These are phyloP conservation scores for Dictyostelium intermedium DNA, from an alignment of 78 protist genomes.

Conservation along the genomic window DNA sequence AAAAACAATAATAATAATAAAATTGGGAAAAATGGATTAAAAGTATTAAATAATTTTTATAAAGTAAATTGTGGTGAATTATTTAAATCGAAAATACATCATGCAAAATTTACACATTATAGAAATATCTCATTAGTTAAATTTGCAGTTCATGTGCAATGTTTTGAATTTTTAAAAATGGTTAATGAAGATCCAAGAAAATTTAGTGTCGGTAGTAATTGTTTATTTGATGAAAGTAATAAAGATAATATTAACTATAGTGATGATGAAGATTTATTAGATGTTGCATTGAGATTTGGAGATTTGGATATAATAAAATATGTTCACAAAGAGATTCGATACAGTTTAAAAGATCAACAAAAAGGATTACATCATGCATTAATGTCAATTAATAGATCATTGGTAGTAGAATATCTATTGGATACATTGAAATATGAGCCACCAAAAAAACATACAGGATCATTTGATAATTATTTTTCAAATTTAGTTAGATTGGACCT, in stretches of 20 bases:
- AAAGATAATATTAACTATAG: neutral
- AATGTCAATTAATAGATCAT: neutral
- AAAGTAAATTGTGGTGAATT: no score
- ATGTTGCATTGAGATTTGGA: neutral
- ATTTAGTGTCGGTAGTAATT: neutral
- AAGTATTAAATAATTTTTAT: no score
- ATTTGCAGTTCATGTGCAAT: neutral
- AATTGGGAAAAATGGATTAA: neutral
- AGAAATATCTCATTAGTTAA: neutral
- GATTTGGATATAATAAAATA: neutral
- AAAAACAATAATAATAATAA: no score
- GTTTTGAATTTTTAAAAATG: neutral
- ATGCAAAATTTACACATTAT: neutral
- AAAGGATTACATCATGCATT: neutral
- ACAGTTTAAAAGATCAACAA: neutral
- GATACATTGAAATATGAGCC: neutral
- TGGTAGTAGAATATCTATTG: neutral
- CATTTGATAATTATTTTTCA: neutral
- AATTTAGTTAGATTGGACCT: neutral
- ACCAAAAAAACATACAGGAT: neutral
- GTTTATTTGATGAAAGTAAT: neutral
- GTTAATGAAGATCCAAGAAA: neutral
- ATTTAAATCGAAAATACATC: neutral
- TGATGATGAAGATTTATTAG: neutral
- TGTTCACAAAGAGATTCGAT: neutral